These are phyloP conservation scores for Fraxinus cuspidata DNA, from an alignment of 257 asterid species.

Conservation along the genomic window DNA sequence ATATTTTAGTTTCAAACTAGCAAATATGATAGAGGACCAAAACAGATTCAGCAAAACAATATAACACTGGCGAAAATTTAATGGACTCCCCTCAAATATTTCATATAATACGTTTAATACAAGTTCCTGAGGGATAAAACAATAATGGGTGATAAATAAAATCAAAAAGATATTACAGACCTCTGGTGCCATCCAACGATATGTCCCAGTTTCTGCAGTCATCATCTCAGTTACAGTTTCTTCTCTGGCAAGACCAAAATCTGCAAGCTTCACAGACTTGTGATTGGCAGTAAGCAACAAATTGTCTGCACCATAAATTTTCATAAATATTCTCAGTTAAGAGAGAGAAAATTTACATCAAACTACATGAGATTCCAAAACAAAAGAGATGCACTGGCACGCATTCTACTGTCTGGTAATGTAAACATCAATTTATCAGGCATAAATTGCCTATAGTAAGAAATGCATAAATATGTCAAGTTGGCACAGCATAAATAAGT, in stretches of 20 bases:
- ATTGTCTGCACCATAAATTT: constrained; percentile 69
- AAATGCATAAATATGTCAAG: neutral
- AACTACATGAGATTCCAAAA: neutral
- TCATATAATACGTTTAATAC: neutral
- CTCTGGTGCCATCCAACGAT: constrained; percentile 99
- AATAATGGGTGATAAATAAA: neutral
- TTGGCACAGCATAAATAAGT: neutral
- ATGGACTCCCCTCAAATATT: neutral
- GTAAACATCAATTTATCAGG: constrained; percentile 10
- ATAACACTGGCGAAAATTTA: neutral
- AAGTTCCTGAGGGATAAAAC: neutral
- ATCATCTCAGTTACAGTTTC: constrained; percentile 96
- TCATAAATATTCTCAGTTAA: constrained; percentile 33
- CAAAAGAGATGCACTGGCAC: constrained; percentile 1
- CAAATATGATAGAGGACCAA: neutral
- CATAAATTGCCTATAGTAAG: constrained; percentile 8
- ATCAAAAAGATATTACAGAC: constrained; percentile 39
- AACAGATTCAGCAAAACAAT: neutral
- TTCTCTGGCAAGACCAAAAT: constrained; percentile 99
- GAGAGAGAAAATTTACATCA: constrained; percentile 12
- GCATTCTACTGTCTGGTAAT: constrained; percentile 3
- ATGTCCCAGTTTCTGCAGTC: constrained; percentile 99
- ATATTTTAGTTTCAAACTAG: neutral
- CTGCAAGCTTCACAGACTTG: constrained; percentile 95
- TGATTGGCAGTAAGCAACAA: constrained; percentile 90